These are phyloP conservation scores for Neophaeococcomyces mojaviensis DNA, from an alignment of 2,329 filamentous ascomycete genomes.

Conservation along the genomic window DNA sequence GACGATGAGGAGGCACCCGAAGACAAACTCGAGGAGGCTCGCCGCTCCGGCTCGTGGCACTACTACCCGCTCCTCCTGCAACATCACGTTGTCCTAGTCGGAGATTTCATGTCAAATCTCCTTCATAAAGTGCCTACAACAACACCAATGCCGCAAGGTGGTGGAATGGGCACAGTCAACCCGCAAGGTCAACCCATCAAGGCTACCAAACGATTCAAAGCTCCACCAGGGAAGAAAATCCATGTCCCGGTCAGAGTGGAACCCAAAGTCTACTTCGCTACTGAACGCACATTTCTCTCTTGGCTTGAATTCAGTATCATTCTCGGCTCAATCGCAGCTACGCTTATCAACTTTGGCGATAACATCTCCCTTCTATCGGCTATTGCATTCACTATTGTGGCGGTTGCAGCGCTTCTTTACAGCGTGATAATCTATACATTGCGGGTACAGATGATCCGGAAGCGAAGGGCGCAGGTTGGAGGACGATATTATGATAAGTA, in stretches of 20 bases:
- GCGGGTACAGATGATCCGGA: conserved; percentile 76
- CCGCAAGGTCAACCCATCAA: conserved; percentile 36
- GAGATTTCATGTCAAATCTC: conserved; percentile 36
- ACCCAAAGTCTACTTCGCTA: conserved; percentile 95
- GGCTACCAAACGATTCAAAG: conserved; percentile 48
- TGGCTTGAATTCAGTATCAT: conserved; percentile 98
- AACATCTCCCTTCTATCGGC: conserved; percentile 60
- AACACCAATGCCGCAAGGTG: conserved; percentile 38
- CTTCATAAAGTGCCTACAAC: conserved; percentile 49
- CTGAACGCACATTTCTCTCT: conserved; percentile 88
- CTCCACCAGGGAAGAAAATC: conserved; percentile 57
- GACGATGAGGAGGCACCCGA: conserved; percentile 54
- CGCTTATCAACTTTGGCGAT: conserved; percentile 72
- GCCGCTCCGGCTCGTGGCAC: conserved; percentile 65
- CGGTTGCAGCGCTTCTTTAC: conserved; percentile 71
- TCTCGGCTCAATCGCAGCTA: conserved; percentile 77
- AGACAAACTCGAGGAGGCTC: conserved; percentile 69
- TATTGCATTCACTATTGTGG: conserved; percentile 73
- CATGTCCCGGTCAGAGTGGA: conserved; percentile 94
- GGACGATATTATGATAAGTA: conserved; percentile 72
- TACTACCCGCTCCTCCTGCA: conserved; percentile 53
- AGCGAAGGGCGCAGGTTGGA: conserved; percentile 66
- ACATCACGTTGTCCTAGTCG: conserved; percentile 43
- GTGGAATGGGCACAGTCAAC: conserved; percentile 30
- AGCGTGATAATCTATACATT: conserved; percentile 79